Evolutionary conservation across 1,284 basidiomycete species (phyloP), one percentile per base, ranked within the genome.

Genomic region (Malassezia nana): DNA sequence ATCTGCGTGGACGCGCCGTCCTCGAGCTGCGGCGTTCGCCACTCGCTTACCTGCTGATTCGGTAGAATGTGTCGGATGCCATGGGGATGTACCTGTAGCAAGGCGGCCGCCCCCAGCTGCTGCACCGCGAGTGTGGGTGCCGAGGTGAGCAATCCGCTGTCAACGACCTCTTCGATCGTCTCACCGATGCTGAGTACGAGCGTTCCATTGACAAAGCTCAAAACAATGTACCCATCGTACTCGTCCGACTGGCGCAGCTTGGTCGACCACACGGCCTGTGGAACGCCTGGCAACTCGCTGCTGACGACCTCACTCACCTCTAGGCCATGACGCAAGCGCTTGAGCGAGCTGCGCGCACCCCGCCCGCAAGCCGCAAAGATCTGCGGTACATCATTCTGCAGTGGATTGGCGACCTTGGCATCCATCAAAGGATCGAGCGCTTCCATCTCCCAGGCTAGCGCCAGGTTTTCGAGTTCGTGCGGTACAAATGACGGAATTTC

Each of bases 191-290:
- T 66, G 12, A 74, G 60, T 10, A 74, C 69, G 7, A 74, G 61
- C 1, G 71, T 74, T 13, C 69, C 71, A 48, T 74, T 74, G 45
- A 74, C 66, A 43, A 74, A 74, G 51, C 66, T 69, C 46, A 74
- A 64, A 31, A 74, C 63, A 57, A 74, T 74, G 58, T 72, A 74
- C 28, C 66, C 62, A 53, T 74, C 69, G 51, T 62, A 62, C 47
- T 65, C 62, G 50, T 72, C 71, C 4, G 41, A 50, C 15, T 52
- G 54, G 25, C 63, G 60, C 46, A 74, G 62, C 50, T 62, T 63
- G 20, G 69, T 72, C 9, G 71, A 62, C 71, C 71, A 74, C 0
- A 74, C 64, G 8, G 68, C 66, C 35, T 61, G 65, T 13, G 71
- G 71, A 10, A 72, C 65, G 46, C 71, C 71, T 1, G 71, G 71